Conservation (phyloP, 306 rosid species). For the Begonia loranthoides region DNA sequence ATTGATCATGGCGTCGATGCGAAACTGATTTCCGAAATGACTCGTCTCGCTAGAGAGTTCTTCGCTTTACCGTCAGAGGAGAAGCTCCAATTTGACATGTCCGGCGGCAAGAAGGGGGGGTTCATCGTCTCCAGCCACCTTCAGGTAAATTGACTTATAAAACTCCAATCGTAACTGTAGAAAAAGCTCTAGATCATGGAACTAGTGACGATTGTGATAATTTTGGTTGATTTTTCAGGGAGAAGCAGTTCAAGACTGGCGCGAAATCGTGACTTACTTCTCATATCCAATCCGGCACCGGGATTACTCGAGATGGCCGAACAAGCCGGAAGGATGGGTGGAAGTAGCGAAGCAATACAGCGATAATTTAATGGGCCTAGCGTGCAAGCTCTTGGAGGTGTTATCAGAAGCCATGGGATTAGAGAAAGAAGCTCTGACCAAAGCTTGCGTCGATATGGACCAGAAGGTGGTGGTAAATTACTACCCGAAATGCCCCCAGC, state of each 20-base stretch:
- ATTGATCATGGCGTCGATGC: conserved; percentile 64
- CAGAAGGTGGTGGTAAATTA: conserved; percentile 60
- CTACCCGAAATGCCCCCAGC: conserved; percentile 78
- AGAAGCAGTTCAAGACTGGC: conserved; percentile 61
- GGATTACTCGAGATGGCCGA: conserved; percentile 72
- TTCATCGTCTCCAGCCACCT: conserved; percentile 77
- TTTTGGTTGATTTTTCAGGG: conserved; percentile 26
- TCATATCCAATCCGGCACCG: conserved; percentile 40
- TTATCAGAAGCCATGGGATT: conserved; percentile 77
- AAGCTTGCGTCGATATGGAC: conserved; percentile 83
- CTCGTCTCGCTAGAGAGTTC: conserved; percentile 37
- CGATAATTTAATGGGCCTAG: conserved; percentile 47
- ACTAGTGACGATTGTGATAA: background rate
- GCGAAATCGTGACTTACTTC: conserved; percentile 54
- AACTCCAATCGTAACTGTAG: background rate
- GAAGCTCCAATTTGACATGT: conserved; percentile 74
- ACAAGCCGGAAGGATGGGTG: conserved; percentile 58
- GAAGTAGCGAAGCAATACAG: conserved; percentile 50
- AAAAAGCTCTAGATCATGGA: background rate
- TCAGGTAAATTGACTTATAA: conserved; percentile 24
- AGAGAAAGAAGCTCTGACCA: conserved; percentile 49
- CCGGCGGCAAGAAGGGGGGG: conserved; percentile 81
- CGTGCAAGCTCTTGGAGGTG: conserved; percentile 53
- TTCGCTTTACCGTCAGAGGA: conserved; percentile 54
- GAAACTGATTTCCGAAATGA: conserved; percentile 41